Evolutionary conservation across 208 protist species (phyloP).

Genomic region (Herpetomonas muscarum): DNA sequence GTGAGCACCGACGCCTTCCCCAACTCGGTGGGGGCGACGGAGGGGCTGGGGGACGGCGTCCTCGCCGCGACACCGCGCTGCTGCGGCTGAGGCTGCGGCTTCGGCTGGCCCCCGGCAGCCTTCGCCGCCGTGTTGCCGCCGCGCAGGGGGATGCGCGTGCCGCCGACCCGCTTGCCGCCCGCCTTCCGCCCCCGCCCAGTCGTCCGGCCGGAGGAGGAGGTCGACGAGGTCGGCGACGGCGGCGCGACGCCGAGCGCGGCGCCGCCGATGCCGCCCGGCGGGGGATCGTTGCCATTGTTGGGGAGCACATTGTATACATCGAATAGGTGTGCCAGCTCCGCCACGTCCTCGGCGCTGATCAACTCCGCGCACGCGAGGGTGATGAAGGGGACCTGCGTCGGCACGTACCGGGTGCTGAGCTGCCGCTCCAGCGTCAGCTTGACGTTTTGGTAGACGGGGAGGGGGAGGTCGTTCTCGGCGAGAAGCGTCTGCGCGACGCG

Average conservation of each 20-base stretch:
- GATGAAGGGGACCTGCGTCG: slow-evolving; percentile 59
- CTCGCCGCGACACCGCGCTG: no score
- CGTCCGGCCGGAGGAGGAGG: no score
- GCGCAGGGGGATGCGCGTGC: no score
- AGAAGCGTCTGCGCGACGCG: slow-evolving; percentile 40
- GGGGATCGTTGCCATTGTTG: slow-evolving; percentile 9
- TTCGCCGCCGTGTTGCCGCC: no score
- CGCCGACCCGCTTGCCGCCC: no score
- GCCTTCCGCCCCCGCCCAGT: no score
- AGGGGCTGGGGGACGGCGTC: no score
- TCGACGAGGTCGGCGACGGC: not conserved
- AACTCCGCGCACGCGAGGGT: slow-evolving; percentile 47
- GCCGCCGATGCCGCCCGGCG: not conserved
- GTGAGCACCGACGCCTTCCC: no score
- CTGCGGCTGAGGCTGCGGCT: no score
- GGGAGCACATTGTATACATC: slow-evolving; percentile 37
- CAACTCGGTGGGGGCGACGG: no score
- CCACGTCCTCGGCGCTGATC: slow-evolving; percentile 50
- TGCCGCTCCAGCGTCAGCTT: slow-evolving; percentile 49
- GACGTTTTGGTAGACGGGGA: slow-evolving; percentile 15
- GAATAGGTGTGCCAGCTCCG: slow-evolving; percentile 34
- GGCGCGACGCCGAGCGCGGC: not conserved
- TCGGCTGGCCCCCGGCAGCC: no score
- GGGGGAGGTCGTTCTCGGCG: slow-evolving; percentile 23
- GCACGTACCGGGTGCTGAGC: slow-evolving; percentile 68